Evolutionary conservation across 176 grass and related monocot genomes (phyloP), one percentile per base, ranked within the genome.

Genomic region (Neostapfia colusana): DNA sequence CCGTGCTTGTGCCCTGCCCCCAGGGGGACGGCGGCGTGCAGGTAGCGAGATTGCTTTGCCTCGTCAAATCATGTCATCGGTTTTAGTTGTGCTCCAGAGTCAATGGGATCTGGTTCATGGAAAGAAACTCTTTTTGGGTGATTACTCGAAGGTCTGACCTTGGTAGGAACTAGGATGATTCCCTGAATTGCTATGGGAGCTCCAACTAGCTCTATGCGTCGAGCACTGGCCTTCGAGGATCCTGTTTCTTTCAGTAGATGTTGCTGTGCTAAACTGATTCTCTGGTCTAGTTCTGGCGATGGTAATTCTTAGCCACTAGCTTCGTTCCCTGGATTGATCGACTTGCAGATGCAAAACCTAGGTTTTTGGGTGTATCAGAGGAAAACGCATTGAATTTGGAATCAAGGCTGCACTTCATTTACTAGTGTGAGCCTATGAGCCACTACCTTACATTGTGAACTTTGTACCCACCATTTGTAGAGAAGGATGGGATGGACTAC

Each of bases 1-100:
- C 86, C 17, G 86, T 88, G 21, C 45, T 88, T 2, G 77, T 65
- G 28, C 77, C 77, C 76, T 88, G 86, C 38, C 70, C 82, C 14
- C 71, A 64, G 9, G 81, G 86, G 26, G 86, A 84, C 58, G 86
- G 86, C 81, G 81, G 86, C 77, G 81, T 88, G 65, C 86, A 88
- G 86, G 86, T 88, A 84, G 4, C 11, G 41, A 44, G 68, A 75
- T 69, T 72, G n/a, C 72, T 42, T n/a, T 39, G 20, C 72, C 44
- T 7, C 23, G 0, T 42, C 56, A 37, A 11, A 28, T 58, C 59
- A 43, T 23, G 43, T 34, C 11, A 26, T 48, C 62, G 23, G 34
- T 66, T 38, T 11, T 77, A 65, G 73, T 20, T 78, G 49, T 65
- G 18, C 74, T 65, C 27, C 20, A 34, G 26, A 64, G 43, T 64